phyloP scores from a whole-genome alignment of 2,329 filamentous ascomycete genomes.

The Apiospora saccharicola region DNA sequence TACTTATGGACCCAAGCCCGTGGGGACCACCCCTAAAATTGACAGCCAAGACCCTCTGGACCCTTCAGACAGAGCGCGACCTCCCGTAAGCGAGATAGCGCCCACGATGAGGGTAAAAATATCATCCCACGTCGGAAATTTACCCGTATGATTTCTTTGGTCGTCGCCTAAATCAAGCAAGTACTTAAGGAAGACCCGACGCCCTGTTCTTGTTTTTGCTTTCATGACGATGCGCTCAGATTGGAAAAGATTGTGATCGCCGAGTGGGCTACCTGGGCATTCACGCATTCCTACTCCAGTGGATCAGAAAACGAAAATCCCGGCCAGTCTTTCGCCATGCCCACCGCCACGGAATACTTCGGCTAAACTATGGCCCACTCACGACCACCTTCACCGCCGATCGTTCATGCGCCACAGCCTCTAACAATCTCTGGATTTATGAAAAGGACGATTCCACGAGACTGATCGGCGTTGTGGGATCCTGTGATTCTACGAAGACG shows the following conservation, averaged over 20 bases:
- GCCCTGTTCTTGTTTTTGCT: neutral
- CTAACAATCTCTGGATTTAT: neutral
- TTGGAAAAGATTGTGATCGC: neutral
- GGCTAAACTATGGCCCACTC: neutral
- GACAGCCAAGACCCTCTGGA: neutral
- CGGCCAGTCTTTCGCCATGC: neutral
- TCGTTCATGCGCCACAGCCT: neutral
- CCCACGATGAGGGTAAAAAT: neutral
- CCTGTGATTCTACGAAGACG: neutral
- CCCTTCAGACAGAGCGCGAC: neutral
- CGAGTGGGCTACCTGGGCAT: neutral
- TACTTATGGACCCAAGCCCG: neutral
- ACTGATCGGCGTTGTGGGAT: neutral
- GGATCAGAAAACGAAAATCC: too few species aligned
- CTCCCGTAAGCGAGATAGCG: neutral
- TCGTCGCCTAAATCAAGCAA: neutral
- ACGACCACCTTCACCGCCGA: constrained; percentile 4
- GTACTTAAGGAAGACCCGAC: neutral
- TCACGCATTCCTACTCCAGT: neutral
- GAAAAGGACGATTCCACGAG: neutral
- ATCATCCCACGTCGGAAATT: neutral
- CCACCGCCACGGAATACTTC: neutral
- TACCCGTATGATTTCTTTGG: neutral
- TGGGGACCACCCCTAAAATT: neutral
- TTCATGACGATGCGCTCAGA: neutral